A percentile compares a stretch with the other conserved stretches of the same genome.
Conservation (phyloP, 2,329 filamentous ascomycete genomes). For the Colletotrichum lupini region DNA sequence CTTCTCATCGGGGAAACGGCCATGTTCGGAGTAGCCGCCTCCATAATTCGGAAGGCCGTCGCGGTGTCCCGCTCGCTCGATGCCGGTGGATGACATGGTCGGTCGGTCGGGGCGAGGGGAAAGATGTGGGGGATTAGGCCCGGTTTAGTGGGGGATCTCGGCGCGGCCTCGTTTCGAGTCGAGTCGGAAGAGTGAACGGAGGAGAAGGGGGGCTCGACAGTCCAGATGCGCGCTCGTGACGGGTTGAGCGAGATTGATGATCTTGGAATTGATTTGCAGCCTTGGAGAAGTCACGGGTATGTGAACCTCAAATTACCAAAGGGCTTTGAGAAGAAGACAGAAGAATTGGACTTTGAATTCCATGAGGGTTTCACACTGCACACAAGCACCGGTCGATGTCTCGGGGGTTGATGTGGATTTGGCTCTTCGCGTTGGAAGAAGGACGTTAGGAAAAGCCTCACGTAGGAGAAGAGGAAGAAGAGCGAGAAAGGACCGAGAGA, state of each 20-base stretch:
- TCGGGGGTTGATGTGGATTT: not conserved
- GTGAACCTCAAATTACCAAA: constrained; percentile 35
- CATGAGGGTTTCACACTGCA: constrained; percentile 35
- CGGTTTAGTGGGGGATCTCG: not conserved
- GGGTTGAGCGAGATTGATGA: too few relatives aligned
- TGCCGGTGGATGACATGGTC: constrained; percentile 39
- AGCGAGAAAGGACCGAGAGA: not conserved
- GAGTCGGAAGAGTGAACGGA: not conserved
- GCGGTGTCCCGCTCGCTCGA: constrained; percentile 34
- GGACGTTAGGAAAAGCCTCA: not conserved
- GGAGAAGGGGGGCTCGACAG: not conserved
- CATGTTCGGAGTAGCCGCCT: not conserved
- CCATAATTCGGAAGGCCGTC: constrained; percentile 16
- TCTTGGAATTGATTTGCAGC: not conserved
- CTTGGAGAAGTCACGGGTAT: constrained; percentile 3
- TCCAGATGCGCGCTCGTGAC: not conserved
- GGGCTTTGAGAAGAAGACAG: constrained; percentile 41
- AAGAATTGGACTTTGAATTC: constrained; percentile 42
- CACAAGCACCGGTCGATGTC: not conserved
- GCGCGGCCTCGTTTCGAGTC: not conserved
- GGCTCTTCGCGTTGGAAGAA: not conserved
- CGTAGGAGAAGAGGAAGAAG: not conserved
- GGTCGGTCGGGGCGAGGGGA: not conserved
- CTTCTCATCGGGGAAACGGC: constrained; percentile 26
- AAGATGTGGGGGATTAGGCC: not conserved